Evolutionary conservation across 2,329 filamentous ascomycete genomes (phyloP), one percentile per base, ranked within the genome.

Genomic region (Arthrobotrys conoides): DNA sequence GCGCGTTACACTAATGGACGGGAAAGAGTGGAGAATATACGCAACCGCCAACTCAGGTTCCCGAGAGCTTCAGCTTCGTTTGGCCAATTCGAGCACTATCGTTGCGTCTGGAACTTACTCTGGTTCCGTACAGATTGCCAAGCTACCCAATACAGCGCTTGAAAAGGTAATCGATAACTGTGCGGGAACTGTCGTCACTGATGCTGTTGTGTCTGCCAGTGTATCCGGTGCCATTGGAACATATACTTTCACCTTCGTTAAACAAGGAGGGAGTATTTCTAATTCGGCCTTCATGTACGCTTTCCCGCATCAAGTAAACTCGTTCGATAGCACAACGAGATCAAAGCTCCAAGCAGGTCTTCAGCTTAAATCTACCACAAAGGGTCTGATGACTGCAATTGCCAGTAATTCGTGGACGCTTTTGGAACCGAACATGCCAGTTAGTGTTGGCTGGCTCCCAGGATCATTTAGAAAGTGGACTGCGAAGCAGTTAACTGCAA

Each of bases 121-220:
- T 66, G 96, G 96, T 10, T 88, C 89, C 0, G 88, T 98, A 9
- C 96, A 99, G 83, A 87, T 97, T 18, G 90, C 92, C 18, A 97
- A 97, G 84, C 89, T 93, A 68, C 69, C 79, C 16, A 72, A 69
- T 24, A 73, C 67, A 0, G 82, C 85, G 0, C 89, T 88, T 0
- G 92, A 96, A 84, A 85, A 85, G 0, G 83, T 93, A 1, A 93
- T 94, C 81, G 95, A 98, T 84, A 87, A 87, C 49, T 90, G 93
- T 16, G 90, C 90, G 24, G 94, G 94, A 10, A 88, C 91, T 0
- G 98, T 94, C 83, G 88, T 94, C 0, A 88, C 88, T 0, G 87
- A 88, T 22, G 88, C 90, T 9, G 87, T 85, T 0, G 85, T 97
- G 24, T 88, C 88, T 3, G 95, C 92, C 0, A 87, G 87, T 3